Base-by-base conservation (phyloP, 306 rosid genomes). In the Dalbergia oliveri region DNA sequence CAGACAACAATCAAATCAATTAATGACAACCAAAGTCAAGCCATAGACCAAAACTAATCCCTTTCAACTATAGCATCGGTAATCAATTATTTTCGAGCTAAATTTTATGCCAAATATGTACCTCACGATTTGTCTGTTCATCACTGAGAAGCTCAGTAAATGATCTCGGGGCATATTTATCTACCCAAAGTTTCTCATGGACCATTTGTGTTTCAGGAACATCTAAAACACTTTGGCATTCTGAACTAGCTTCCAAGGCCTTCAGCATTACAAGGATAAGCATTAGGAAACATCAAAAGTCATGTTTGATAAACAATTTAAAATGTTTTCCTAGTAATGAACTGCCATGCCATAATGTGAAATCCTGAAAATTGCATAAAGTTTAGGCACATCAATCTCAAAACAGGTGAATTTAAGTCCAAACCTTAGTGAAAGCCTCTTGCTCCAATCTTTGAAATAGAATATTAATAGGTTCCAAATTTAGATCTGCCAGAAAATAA, bases 91-190 rank as follows among this genome's bases (percentile, higher is more conserved):
- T 78, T 49, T 9, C 26, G 26, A 59, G 69, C 44, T 77, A 64
- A 69, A 44, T 50, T 43, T n/a, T 62, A 57, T 60, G 47, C 63
- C 31, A 71, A 82, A 71, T 62, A 73, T 54, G 64, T 85, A 91
- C 99, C 97, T 91, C 99, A 11, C 98, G 99, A 77, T 95, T 95
- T 84, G 97, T 95, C 73, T 91, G 99, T 82, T 95, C 99, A 66
- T 95, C 97, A 60, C 99, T 95, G 39, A 95, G 97, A 85, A 95
- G 99, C 87, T 93, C 99, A 12, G 92, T 88, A 78, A 95, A 95
- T 14, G 98, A 93, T 59, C 79, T 88, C 5, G 98, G 99, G 45
- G 98, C 89, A 80, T 95, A 95, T 83, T 95, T 90, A 79, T 95
- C 99, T n/a, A 95, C 98, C 99, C 99, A 93, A 75, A 95, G 97